Conservation (phyloP, 2,329 filamentous ascomycete species). For the Ceratocystis colombiana region DNA sequence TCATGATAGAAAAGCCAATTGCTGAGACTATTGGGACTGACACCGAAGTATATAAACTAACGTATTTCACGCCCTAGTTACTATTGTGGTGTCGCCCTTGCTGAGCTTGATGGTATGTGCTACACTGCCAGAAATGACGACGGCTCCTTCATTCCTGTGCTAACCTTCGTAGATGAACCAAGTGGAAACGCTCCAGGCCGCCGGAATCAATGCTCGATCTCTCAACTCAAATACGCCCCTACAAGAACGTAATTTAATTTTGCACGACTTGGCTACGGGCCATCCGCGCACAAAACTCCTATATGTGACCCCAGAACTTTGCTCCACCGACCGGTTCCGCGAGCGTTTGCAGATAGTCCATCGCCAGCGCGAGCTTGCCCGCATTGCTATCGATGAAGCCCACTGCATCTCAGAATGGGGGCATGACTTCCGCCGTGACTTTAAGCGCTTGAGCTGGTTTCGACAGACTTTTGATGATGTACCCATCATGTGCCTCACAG, state of each 20-base stretch:
- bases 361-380: constrained; percentile 70
- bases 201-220: constrained; percentile 69
- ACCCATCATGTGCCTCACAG: constrained; percentile 85
- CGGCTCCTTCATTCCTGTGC: too few species aligned
- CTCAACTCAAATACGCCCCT: constrained; percentile 73
- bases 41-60: neutral
- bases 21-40: constrained; percentile 6
- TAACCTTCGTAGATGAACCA: constrained; percentile 62
- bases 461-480: constrained; percentile 70
- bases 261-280: constrained; percentile 74
- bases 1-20: neutral
- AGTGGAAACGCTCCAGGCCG: constrained; percentile 64
- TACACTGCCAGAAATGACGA: too few species aligned
- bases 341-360: constrained; percentile 62
- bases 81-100: constrained; percentile 80
- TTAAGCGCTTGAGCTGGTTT: constrained; percentile 80
- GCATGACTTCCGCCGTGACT: constrained; percentile 90
- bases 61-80: constrained; percentile 45
- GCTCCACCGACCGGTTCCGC: constrained; percentile 66
- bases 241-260: constrained; percentile 55
- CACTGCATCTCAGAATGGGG: constrained; percentile 98
- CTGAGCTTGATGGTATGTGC: constrained; percentile 69
- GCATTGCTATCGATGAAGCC: constrained; percentile 85
- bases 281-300: constrained; percentile 75
- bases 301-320: constrained; percentile 89